Percentiles rank a stretch among this genome's conserved stretches.
Evolutionary conservation across 139 green algal species (phyloP).

Genomic region (Zygnema circumcarinatum): DNA sequence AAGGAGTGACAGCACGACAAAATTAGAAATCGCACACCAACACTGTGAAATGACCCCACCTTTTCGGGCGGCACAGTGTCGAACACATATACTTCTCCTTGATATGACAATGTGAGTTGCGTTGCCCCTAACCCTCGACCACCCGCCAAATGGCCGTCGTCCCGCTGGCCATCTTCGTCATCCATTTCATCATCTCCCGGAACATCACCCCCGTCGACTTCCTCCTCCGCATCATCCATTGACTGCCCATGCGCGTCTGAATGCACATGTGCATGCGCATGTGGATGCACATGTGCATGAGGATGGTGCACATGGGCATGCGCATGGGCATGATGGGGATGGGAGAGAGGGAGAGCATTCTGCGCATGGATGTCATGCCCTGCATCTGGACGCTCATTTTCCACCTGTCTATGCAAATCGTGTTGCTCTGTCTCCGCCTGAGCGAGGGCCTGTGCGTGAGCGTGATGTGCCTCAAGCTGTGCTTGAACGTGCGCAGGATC

Average conservation of each 20-base stretch:
- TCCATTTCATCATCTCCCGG: constrained; percentile 24
- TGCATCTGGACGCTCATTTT: background rate
- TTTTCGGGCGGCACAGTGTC: constrained; percentile 53
- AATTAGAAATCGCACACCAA: too few relatives aligned
- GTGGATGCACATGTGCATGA: constrained; percentile 14
- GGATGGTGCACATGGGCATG: constrained; percentile 9
- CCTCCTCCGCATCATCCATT: constrained; percentile 26
- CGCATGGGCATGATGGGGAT: constrained; percentile 1
- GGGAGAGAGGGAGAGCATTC: background rate
- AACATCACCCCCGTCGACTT: constrained; percentile 23
- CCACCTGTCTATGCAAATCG: background rate
- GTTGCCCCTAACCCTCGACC: background rate
- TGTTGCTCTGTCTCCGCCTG: background rate
- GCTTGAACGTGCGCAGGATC: background rate
- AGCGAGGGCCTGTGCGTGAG: background rate
- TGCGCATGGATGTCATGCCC: background rate
- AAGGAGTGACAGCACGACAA: too few relatives aligned
- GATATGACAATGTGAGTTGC: constrained; percentile 52
- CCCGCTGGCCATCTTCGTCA: constrained; percentile 6
- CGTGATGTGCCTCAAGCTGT: background rate
- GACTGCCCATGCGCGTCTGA: background rate
- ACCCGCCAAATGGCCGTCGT: background rate
- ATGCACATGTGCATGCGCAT: background rate
- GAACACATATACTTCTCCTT: constrained; percentile 55
- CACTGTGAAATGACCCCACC: constrained; percentile 27